Evolutionary conservation across 768 basidiomycete species (phyloP), one percentile per base, ranked within the genome.

Genomic region (Hygrophoropsis aurantiaca): DNA sequence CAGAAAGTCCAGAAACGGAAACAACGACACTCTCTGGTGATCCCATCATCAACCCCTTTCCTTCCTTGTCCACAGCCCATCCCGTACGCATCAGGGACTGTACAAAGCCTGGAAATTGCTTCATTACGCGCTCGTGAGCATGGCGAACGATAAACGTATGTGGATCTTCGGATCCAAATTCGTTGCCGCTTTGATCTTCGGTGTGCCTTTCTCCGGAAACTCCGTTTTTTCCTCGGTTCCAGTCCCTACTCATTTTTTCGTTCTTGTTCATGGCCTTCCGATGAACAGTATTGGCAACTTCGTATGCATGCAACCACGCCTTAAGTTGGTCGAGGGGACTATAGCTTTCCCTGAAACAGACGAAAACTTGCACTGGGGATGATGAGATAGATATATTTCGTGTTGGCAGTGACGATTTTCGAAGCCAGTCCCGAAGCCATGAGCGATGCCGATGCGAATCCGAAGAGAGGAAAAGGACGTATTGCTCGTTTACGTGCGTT

Each of bases 271-370:
- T n/a, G n/a, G 24, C 11, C 35, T n/a, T 13, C 15, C 15, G n/a
- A n/a, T n/a, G n/a, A n/a, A 1, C 16, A 27, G 46, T 23, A 11
- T 51, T 48, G 5, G 60, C 37, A 2, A 52, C 54, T 40, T 64
- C 62, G 11, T 53, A 46, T 6, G 49, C 53, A 27, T 64, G 58
- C 42, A 65, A 46, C 83, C 84, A 86, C 3, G 78, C 82, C 46
- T 75, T 75, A 32, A 83, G 68, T 49, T 80, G 77, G 57, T 84
- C 81, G 11, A 58, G 50, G 3, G 69, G 46, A 19, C 59, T 57
- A 45, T 81, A 75, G 5, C 74, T 74, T 23, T 78, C 74, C 50
- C 76, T 82, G 48, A 85, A 65, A 53, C 71, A 71, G 34, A 81
- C 70, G 49, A 72, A 70, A 3, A 80, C 49, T 18, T 61, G 67